Percentiles rank a stretch among this genome's conserved stretches.
These are phyloP conservation scores for Cladosporium sp. DNA, from an alignment of 2,329 filamentous ascomycete genomes.

Conservation along the genomic window DNA sequence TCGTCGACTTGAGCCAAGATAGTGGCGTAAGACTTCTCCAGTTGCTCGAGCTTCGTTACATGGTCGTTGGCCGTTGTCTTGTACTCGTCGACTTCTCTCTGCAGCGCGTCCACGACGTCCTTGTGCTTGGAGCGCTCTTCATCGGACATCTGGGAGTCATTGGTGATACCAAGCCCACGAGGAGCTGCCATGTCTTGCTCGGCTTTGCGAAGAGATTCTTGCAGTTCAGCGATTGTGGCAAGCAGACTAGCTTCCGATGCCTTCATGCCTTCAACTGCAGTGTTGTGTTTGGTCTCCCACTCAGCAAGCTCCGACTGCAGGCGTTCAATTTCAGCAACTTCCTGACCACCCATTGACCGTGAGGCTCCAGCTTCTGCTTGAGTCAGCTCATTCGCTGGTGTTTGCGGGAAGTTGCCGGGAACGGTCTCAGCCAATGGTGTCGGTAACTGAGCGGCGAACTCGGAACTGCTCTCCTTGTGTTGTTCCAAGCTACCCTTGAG, in stretches of 20 bases:
- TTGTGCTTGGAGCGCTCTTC: slow-evolving; percentile 44
- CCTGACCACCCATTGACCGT: slow-evolving; percentile 11
- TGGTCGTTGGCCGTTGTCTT: slow-evolving; percentile 68
- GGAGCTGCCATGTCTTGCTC: not conserved
- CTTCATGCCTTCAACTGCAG: slow-evolving; percentile 66
- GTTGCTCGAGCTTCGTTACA: slow-evolving; percentile 62
- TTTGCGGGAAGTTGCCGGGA: slow-evolving; percentile 37
- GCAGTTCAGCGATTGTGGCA: slow-evolving; percentile 68
- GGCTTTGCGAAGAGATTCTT: slow-evolving; percentile 45
- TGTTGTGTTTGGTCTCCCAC: slow-evolving; percentile 74
- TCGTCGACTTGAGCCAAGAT: slow-evolving; percentile 66
- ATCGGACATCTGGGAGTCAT: slow-evolving; percentile 28
- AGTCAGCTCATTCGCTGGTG: slow-evolving; percentile 31
- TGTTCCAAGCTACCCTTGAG: slow-evolving; percentile 55
- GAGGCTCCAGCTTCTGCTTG: slow-evolving; percentile 22
- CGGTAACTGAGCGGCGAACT: slow-evolving; percentile 17
- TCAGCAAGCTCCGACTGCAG: slow-evolving; percentile 67
- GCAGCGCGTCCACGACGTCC: slow-evolving; percentile 55
- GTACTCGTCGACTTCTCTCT: slow-evolving; percentile 75
- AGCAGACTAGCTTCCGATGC: slow-evolving; percentile 69
- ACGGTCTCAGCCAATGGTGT: slow-evolving; percentile 26
- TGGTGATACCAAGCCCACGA: slow-evolving; percentile 13
- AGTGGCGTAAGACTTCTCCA: slow-evolving; percentile 67
- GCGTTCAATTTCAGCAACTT: slow-evolving; percentile 32
- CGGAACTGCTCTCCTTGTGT: slow-evolving; percentile 19